A percentile compares a stretch with the other conserved stretches of the same genome.
These are phyloP conservation scores for Mycena vitilis DNA, from an alignment of 768 basidiomycete genomes.

Conservation along the genomic window DNA sequence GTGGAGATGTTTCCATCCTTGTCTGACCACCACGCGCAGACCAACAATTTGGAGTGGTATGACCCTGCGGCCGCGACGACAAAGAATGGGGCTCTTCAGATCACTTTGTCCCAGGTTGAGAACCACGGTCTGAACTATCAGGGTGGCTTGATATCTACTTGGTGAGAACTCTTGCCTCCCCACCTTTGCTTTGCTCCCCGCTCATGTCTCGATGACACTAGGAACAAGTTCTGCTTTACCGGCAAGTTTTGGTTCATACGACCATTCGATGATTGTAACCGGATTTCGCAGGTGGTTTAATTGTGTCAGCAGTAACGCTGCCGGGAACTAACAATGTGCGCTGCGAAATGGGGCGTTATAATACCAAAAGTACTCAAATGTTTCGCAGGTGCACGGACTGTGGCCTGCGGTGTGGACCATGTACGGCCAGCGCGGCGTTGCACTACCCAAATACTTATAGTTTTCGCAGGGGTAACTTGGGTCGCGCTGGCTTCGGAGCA, in stretches of 20 bases:
- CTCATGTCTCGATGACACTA: background rate
- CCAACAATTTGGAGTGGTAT: constrained; percentile 89
- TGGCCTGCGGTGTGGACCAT: constrained; percentile 89
- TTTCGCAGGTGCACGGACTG: constrained; percentile 54
- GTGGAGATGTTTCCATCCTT: constrained; percentile 2
- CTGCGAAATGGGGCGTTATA: no score
- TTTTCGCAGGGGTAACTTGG: constrained; percentile 32
- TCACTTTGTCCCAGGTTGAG: constrained; percentile 74
- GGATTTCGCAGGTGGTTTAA: constrained; percentile 84
- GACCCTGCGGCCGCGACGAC: constrained; percentile 85
- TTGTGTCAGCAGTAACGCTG: constrained; percentile 75
- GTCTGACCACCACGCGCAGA: constrained; percentile 47
- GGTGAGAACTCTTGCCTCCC: background rate
- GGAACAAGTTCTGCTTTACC: constrained; percentile 88
- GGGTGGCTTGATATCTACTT: constrained; percentile 65
- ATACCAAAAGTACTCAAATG: no score
- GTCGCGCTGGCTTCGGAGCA: constrained; percentile 88
- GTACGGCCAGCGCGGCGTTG: constrained; percentile 71
- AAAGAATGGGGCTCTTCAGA: constrained; percentile 75
- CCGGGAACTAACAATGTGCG: constrained; percentile 73
- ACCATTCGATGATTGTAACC: background rate
- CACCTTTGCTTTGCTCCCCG: background rate
- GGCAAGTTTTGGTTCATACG: background rate
- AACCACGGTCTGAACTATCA: constrained; percentile 81
- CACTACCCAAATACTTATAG: constrained; percentile 16